Percentiles rank a stretch among this genome's conserved stretches.
Evolutionary conservation across 73 alveolate genomes (phyloP).

Genomic region (Durusdinium trenchii): DNA sequence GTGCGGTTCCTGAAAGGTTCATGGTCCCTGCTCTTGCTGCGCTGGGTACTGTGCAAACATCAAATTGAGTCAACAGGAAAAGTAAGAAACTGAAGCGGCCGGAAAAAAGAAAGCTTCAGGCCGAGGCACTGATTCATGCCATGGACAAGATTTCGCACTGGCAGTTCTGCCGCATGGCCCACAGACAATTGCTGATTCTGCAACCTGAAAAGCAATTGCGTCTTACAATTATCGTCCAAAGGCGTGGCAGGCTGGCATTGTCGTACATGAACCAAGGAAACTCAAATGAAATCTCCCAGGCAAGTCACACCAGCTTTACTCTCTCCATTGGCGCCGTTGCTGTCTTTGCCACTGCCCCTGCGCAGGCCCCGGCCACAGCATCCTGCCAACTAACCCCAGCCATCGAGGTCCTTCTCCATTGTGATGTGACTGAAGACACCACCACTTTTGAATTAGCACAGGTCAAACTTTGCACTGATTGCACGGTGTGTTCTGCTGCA

Average conservation of each 20-base stretch:
- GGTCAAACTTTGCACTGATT: too few relatives aligned
- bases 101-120: neutral
- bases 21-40: neutral
- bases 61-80: neutral
- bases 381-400: slow-evolving; percentile 49
- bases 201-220: slow-evolving; percentile 10
- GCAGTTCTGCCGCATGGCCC: slow-evolving; percentile 56
- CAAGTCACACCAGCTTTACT: slow-evolving; percentile 75
- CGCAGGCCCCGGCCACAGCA: slow-evolving; percentile 66
- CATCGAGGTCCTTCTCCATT: neutral
- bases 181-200: slow-evolving; percentile 86
- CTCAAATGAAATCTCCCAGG: too few relatives aligned
- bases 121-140: slow-evolving; percentile 28
- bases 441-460: too few relatives aligned
- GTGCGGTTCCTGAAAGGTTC: neutral
- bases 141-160: slow-evolving; percentile 46
- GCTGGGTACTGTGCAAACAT: neutral
- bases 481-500: too few relatives aligned
- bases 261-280: too few relatives aligned
- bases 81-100: neutral
- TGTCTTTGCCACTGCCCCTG: slow-evolving; percentile 82
- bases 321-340: slow-evolving; percentile 87
- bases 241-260: too few relatives aligned
- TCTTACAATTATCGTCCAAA: neutral
- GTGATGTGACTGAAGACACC: neutral